These are phyloP conservation scores for Ziziphus jujuba DNA, from an alignment of 306 rosid species.

Conservation along the genomic window DNA sequence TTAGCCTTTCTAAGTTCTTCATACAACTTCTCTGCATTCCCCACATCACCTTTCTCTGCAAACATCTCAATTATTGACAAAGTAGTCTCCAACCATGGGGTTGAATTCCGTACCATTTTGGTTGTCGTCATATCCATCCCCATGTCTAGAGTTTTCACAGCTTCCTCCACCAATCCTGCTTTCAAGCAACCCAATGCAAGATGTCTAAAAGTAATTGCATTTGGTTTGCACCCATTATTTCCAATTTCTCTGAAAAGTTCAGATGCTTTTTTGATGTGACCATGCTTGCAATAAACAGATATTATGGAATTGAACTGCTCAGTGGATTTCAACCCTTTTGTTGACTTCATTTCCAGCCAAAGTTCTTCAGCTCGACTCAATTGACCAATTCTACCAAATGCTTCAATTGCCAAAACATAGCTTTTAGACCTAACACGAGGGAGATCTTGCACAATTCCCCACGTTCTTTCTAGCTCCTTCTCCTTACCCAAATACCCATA, in stretches of 20 bases:
- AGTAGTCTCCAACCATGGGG: constrained; percentile 92
- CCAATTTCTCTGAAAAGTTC: constrained; percentile 54
- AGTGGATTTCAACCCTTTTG: constrained; percentile 55
- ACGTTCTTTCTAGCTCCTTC: constrained; percentile 67
- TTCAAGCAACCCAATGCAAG: constrained; percentile 85
- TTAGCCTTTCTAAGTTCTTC: constrained; percentile 63
- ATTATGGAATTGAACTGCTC: constrained; percentile 81
- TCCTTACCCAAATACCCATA: constrained; percentile 73
- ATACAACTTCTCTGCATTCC: constrained; percentile 69
- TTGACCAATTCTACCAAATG: constrained; percentile 74
- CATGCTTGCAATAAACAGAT: constrained; percentile 70
- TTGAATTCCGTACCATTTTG: constrained; percentile 62
- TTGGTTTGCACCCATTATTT: constrained; percentile 67
- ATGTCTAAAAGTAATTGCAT: constrained; percentile 76
- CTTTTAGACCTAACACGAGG: constrained; percentile 78
- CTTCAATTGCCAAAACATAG: constrained; percentile 74
- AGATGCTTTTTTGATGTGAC: constrained; percentile 62
- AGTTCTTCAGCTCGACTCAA: constrained; percentile 71
- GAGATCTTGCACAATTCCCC: constrained; percentile 57
- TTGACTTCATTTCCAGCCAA: constrained; percentile 75
- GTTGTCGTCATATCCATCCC: constrained; percentile 44
- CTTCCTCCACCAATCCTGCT: constrained; percentile 66
- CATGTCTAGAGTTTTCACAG: constrained; percentile 61
- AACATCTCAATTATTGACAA: constrained; percentile 63
- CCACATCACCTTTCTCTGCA: constrained; percentile 73